Evolutionary conservation across 2,329 filamentous ascomycete genomes (phyloP), one percentile per base, ranked within the genome.

Genomic region (Trichophyton benhamiae): DNA sequence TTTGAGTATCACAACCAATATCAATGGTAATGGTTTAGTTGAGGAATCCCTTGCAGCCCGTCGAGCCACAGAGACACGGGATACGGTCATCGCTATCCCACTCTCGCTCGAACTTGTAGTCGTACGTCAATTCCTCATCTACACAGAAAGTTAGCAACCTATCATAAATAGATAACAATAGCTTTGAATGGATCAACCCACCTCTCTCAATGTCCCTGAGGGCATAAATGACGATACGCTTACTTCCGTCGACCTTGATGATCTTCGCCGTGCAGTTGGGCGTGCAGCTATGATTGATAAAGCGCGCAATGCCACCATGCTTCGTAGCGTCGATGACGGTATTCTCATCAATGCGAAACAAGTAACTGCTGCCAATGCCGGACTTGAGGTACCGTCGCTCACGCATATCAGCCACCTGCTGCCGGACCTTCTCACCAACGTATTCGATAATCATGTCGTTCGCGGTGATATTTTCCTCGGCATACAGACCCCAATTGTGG

Each of bases 401-500:
- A 61, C 94, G 87, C 72, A 97, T 85, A 74, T 99, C 94, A n/a
- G 94, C 91, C 63, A 99, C 94, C 70, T 95, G 90, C 75, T 99
- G 94, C 62, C 94, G 85, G 42, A 99, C 91, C 74, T 96, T 94
- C 77, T 99, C 94, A 63, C 94, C 94, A 9, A 99, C 94, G 72
- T 99, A 99, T 77, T 99, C 94, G 71, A 99, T 99, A 72, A 99
- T 99, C 91, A 99, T 96, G 75, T 99, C 94, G 73, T 96, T 95
- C 72, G 92, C 91, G 63, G 88, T 84, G 65, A 99, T 99, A 71
- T 95, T 94, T 76, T 99, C 94, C 80, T 96, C 92, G 2, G 94
- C 91, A 71, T 99, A 99, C 30, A 99, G 78, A 30, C 94, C 94
- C 94, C 94, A 99, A 70, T 96, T 97, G 76, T 99, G 94, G 68